phyloP scores from a whole-genome alignment of 257 asterid genomes.

The Ballota nigra region DNA sequence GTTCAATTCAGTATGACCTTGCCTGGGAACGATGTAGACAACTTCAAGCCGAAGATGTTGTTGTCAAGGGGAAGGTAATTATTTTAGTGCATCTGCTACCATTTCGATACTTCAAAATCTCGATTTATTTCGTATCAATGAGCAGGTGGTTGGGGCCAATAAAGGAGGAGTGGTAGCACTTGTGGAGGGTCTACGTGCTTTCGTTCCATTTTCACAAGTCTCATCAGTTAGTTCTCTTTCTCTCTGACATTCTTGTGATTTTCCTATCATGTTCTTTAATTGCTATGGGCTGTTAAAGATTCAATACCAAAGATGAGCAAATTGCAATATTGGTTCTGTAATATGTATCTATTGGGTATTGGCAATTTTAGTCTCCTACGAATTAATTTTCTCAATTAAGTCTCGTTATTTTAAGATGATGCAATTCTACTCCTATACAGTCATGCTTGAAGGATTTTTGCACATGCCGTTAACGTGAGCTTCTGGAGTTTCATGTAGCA shows the following conservation, averaged over 20 bases:
- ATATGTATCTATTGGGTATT: too few relatives aligned
- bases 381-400: too few relatives aligned
- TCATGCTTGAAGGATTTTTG: too few relatives aligned
- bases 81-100: neutral
- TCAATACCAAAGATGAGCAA: neutral
- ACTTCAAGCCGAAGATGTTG: slow-evolving; percentile 98
- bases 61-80: slow-evolving; percentile 85
- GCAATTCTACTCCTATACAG: too few relatives aligned
- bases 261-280: slow-evolving; percentile 9
- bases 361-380: too few relatives aligned
- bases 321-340: too few relatives aligned
- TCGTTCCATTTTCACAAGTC: slow-evolving; percentile 94
- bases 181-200: slow-evolving; percentile 92
- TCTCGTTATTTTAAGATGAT: too few relatives aligned
- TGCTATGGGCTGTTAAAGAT: neutral
- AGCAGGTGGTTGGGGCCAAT: slow-evolving; percentile 90
- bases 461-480: too few relatives aligned
- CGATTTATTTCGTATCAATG: slow-evolving; percentile 11
- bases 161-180: slow-evolving; percentile 93
- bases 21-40: slow-evolving; percentile 98
- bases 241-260: slow-evolving; percentile 8
- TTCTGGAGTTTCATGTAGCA: too few relatives aligned
- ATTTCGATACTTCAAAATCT: neutral
- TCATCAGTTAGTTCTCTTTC: slow-evolving; percentile 56
- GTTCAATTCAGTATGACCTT: slow-evolving; percentile 76